phyloP scores from a whole-genome alignment of 2,329 filamentous ascomycete species.

The Monosporascus sp. region DNA sequence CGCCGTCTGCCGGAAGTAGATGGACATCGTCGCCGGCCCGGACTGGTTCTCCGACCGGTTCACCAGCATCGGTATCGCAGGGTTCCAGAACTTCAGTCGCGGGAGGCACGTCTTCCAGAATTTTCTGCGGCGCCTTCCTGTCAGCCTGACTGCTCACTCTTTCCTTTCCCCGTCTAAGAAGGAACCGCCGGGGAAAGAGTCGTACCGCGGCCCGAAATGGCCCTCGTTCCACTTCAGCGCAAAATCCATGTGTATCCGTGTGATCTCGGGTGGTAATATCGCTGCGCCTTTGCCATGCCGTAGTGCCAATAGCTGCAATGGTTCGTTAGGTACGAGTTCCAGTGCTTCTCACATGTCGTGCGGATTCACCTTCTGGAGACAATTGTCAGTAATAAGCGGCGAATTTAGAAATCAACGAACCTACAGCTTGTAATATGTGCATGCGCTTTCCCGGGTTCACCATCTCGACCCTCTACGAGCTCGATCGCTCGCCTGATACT shows the following conservation, averaged over 20 bases:
- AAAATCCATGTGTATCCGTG: conserved; percentile 71
- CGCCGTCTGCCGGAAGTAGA: conserved; percentile 52
- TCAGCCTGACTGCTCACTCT: conserved; percentile 44
- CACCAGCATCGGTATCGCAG: conserved; percentile 74
- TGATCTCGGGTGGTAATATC: conserved; percentile 69
- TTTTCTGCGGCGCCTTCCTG: conserved; percentile 50
- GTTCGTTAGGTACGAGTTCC: background rate
- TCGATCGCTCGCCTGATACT: conserved; percentile 3
- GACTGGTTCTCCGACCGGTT: conserved; percentile 58
- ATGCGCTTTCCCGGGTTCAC: conserved; percentile 31
- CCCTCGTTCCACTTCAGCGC: conserved; percentile 56
- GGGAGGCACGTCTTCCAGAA: conserved; percentile 85
- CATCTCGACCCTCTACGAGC: conserved; percentile 26
- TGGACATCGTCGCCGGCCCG: conserved; percentile 55
- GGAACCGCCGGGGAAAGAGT: background rate
- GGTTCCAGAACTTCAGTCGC: conserved; percentile 92
- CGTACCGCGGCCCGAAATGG: conserved; percentile 68
- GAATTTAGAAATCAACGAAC: conserved; percentile 2
- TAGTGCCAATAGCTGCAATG: conserved; percentile 35
- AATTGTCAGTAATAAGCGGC: conserved; percentile 17
- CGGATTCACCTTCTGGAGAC: conserved; percentile 24
- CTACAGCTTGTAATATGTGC: conserved; percentile 27
- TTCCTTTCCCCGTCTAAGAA: too few relatives aligned
- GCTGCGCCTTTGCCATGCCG: conserved; percentile 79
- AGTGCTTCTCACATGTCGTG: background rate